phyloP scores from a whole-genome alignment of 2,329 filamentous ascomycete genomes.

The Bretziella fagacearum region DNA sequence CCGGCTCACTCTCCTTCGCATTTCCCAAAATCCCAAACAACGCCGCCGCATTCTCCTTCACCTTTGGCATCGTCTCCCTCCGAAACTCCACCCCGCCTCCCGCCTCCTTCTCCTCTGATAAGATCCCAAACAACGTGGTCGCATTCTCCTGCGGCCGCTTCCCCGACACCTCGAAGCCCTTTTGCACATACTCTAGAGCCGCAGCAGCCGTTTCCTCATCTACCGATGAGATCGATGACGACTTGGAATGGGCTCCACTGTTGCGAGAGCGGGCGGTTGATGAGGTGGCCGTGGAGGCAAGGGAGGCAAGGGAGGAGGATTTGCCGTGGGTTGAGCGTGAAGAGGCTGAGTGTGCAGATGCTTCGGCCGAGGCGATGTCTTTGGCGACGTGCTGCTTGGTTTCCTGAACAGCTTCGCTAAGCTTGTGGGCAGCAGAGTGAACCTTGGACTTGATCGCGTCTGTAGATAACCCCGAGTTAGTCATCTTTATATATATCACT shows the following conservation, averaged over 20 bases:
- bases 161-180: background rate
- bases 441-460: conserved; percentile 9
- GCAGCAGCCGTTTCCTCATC: background rate
- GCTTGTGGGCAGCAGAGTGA: background rate
- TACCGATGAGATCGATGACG: background rate
- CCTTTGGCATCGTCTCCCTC: background rate
- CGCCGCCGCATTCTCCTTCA: background rate
- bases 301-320: background rate
- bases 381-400: background rate
- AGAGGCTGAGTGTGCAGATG: background rate
- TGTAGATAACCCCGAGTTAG: background rate
- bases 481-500: background rate
- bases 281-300: background rate
- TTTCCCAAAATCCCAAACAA: conserved; percentile 10
- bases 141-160: background rate
- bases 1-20: background rate
- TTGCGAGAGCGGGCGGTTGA: background rate
- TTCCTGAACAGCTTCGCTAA: conserved; percentile 8
- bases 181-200: background rate
- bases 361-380: conserved; percentile 3
- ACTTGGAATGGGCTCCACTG: conserved; percentile 1
- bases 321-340: background rate
- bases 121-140: conserved; percentile 9
- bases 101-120: background rate
- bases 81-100: background rate